A percentile compares a stretch with the other conserved stretches of the same genome.
Conservation (phyloP, 2,329 filamentous ascomycete species). For the Fusarium piperis region DNA sequence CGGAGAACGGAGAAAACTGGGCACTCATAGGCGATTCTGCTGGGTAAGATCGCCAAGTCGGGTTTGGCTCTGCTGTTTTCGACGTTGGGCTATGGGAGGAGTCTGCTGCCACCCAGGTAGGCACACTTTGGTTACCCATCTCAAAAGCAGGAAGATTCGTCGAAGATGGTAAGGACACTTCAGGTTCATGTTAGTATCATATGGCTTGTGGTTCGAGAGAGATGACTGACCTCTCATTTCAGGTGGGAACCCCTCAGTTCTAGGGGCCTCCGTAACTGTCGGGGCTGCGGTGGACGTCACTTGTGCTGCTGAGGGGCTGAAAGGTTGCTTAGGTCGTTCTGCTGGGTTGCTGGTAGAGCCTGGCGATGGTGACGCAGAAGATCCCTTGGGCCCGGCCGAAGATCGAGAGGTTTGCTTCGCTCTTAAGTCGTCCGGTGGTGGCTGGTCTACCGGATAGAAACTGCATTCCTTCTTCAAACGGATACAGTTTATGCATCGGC, state of each 20-base stretch:
- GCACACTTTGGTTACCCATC: slow-evolving; percentile 51
- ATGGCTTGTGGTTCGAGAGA: slow-evolving; percentile 29
- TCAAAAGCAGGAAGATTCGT: slow-evolving; percentile 18
- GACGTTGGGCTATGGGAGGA: slow-evolving; percentile 50
- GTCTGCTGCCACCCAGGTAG: slow-evolving; percentile 59
- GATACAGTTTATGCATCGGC: slow-evolving; percentile 91
- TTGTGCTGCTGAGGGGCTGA: slow-evolving; percentile 56
- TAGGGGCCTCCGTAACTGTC: slow-evolving; percentile 52
- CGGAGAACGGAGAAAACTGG: slow-evolving; percentile 61
- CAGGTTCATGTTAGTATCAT: slow-evolving; percentile 3
- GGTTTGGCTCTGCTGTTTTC: slow-evolving; percentile 54
- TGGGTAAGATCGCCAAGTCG: slow-evolving; percentile 61
- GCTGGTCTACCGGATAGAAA: slow-evolving; percentile 89
- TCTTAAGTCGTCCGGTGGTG: slow-evolving; percentile 60
- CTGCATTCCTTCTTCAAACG: slow-evolving; percentile 93
- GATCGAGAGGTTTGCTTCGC: slow-evolving; percentile 54
- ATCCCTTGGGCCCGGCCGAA: slow-evolving; percentile 51
- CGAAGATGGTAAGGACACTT: slow-evolving; percentile 25
- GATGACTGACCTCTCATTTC: slow-evolving; percentile 56
- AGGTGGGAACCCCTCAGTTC: slow-evolving; percentile 49
- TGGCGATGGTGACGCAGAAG: slow-evolving; percentile 61
- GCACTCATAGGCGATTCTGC: slow-evolving; percentile 62
- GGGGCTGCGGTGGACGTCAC: slow-evolving; percentile 57
- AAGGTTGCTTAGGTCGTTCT: slow-evolving; percentile 53
- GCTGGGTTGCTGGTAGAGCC: slow-evolving; percentile 55